These are phyloP conservation scores for Apiospora saccharicola DNA, from an alignment of 2,329 filamentous ascomycete species.

Conservation along the genomic window DNA sequence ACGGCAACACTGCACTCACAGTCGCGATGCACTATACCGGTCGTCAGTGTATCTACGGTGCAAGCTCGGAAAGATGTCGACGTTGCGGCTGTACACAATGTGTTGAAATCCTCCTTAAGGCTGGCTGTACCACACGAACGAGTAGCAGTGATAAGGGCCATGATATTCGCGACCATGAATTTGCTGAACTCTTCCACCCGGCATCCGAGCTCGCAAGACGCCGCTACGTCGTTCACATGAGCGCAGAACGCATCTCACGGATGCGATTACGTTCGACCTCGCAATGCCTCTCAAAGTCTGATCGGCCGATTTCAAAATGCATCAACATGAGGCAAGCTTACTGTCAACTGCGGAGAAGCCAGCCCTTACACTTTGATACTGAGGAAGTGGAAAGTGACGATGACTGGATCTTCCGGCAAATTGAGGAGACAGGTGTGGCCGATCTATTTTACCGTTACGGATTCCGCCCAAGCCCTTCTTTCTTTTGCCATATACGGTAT, in stretches of 20 bases:
- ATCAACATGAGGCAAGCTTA: background rate
- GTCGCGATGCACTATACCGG: background rate
- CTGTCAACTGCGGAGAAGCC: too few relatives aligned
- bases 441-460: constrained; percentile 18
- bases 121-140: constrained; percentile 7
- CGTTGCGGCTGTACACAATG: constrained; percentile 12
- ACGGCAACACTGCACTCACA: background rate
- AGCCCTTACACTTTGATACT: too few relatives aligned
- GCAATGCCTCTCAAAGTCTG: too few relatives aligned
- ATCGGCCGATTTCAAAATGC: too few relatives aligned
- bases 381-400: background rate
- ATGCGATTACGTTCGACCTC: too few relatives aligned
- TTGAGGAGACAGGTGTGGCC: background rate
- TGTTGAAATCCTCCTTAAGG: background rate
- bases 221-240: constrained; percentile 14
- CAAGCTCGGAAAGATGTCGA: constrained; percentile 1
- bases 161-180: background rate
- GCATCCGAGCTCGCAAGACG: constrained; percentile 24
- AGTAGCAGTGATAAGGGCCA: background rate
- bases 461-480: constrained; percentile 9
- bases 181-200: background rate
- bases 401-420: constrained; percentile 14
- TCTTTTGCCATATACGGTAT: too few relatives aligned
- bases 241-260: background rate
- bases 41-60: background rate